A percentile compares a stretch with the other conserved stretches of the same genome.
phyloP scores from a whole-genome alignment of 177 flowering plant species.

The Tripterygium wilfordii region DNA sequence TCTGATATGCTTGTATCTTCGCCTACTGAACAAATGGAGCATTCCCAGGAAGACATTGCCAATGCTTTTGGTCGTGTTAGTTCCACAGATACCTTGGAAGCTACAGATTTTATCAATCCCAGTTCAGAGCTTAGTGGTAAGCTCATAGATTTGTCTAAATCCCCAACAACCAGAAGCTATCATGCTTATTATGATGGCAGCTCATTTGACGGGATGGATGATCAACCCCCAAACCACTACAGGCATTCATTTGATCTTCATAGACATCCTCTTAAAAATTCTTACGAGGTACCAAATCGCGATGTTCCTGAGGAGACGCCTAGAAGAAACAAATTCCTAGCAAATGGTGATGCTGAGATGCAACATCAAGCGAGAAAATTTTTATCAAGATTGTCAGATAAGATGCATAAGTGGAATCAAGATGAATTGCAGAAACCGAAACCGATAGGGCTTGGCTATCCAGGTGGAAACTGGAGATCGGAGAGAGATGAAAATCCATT shows the following conservation, averaged over 20 bases:
- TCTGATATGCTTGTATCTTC: slow-evolving; percentile 12
- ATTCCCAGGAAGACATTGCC: slow-evolving; percentile 13
- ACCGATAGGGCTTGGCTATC: slow-evolving; percentile 11
- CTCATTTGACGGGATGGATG: slow-evolving; percentile 51
- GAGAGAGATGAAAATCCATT: slow-evolving; percentile 20
- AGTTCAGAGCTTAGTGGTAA: slow-evolving; percentile 27
- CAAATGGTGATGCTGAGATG: slow-evolving; percentile 11
- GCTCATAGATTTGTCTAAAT: slow-evolving; percentile 19
- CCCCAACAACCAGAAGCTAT: slow-evolving; percentile 30
- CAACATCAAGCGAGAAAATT: slow-evolving; percentile 17
- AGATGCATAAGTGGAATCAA: slow-evolving; percentile 12
- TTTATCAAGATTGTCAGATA: slow-evolving; percentile 14
- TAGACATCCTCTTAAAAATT: too few relatives aligned
- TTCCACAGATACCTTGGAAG: slow-evolving; percentile 23
- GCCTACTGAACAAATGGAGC: slow-evolving; percentile 20
- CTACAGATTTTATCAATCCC: slow-evolving; percentile 12
- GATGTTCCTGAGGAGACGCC: slow-evolving; percentile 12
- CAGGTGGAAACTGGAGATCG: slow-evolving; percentile 17
- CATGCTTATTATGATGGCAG: slow-evolving; percentile 54
- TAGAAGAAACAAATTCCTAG: slow-evolving; percentile 15
- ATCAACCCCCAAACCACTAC: slow-evolving; percentile 23
- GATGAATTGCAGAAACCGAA: slow-evolving; percentile 16
- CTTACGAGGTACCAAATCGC: slow-evolving; percentile 10
- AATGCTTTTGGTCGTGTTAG: slow-evolving; percentile 16
- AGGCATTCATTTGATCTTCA: slow-evolving; percentile 6